phyloP scores from a whole-genome alignment of 2,329 filamentous ascomycete genomes.

The Hymenoscyphus scutula region DNA sequence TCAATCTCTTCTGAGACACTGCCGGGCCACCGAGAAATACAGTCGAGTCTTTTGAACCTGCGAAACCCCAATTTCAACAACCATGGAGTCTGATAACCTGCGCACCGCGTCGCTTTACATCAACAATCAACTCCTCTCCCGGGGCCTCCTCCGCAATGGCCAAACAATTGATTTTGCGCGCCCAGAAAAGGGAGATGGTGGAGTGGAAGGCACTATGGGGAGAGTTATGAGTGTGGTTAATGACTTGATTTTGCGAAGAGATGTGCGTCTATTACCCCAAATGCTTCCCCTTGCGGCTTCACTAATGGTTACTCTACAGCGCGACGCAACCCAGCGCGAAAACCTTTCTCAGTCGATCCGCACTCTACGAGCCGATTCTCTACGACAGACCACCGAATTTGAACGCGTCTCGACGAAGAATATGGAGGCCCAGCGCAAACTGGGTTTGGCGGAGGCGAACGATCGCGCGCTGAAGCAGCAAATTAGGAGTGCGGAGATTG shows the following conservation, averaged over 20 bases:
- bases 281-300: not conserved
- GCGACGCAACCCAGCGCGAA: constrained; percentile 86
- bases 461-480: constrained; percentile 68
- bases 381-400: constrained; percentile 70
- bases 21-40: not conserved
- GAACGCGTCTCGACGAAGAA: constrained; percentile 55
- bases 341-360: constrained; percentile 76
- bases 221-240: constrained; percentile 91
- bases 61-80: not conserved
- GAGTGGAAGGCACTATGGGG: constrained; percentile 70
- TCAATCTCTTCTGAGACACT: not conserved
- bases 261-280: constrained; percentile 56
- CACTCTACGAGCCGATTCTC: constrained; percentile 69
- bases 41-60: not conserved
- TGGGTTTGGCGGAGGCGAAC: constrained; percentile 63
- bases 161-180: constrained; percentile 79
- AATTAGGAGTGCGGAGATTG: constrained; percentile 70
- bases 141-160: constrained; percentile 64
- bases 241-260: constrained; percentile 84
- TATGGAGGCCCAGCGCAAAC: constrained; percentile 53
- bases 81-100: constrained; percentile 51
- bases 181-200: constrained; percentile 61
- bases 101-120: constrained; percentile 68
- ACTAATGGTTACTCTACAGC: constrained; percentile 46
- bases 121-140: constrained; percentile 68